These are phyloP conservation scores for Bryopsis sp. DNA, from an alignment of 139 green algal species.

Conservation along the genomic window DNA sequence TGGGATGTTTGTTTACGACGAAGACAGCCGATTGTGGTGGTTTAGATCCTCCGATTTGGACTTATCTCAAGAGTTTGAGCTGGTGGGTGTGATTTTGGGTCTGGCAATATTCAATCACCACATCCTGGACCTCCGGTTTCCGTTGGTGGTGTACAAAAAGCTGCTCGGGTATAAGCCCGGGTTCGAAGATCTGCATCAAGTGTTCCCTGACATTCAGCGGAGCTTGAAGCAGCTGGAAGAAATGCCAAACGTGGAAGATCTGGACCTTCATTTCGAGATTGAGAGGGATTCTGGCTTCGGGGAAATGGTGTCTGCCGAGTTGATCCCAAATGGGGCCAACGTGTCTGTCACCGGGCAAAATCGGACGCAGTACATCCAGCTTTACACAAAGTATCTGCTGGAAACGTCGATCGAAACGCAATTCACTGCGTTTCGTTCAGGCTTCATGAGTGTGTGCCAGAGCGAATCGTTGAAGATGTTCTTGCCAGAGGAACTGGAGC, in stretches of 20 bases:
- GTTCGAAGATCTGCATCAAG: conserved; percentile 42
- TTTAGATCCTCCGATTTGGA: conserved; percentile 26
- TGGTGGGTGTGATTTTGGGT: conserved; percentile 57
- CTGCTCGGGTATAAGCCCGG: conserved; percentile 14
- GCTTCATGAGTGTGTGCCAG: not conserved
- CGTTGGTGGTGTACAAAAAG: conserved; percentile 35
- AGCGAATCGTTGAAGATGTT: not conserved
- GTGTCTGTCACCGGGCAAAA: not conserved
- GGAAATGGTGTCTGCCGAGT: not conserved
- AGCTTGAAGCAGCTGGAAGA: conserved; percentile 57
- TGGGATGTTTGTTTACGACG: conserved; percentile 76
- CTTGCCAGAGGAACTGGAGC: conserved; percentile 64
- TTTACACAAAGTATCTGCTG: not conserved
- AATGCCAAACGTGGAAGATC: conserved; percentile 23
- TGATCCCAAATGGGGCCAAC: not conserved
- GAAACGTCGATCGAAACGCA: not conserved
- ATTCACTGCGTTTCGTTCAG: not conserved
- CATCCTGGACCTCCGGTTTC: conserved; percentile 70
- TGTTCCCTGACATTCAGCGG: conserved; percentile 41
- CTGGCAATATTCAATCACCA: conserved; percentile 70
- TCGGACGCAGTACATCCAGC: not conserved
- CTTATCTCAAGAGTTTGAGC: conserved; percentile 32
- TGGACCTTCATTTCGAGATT: not conserved
- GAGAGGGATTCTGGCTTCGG: not conserved
- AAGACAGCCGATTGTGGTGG: not conserved